Conservation (phyloP, 176 grass and related monocot genomes). For the Carex kokanica region DNA sequence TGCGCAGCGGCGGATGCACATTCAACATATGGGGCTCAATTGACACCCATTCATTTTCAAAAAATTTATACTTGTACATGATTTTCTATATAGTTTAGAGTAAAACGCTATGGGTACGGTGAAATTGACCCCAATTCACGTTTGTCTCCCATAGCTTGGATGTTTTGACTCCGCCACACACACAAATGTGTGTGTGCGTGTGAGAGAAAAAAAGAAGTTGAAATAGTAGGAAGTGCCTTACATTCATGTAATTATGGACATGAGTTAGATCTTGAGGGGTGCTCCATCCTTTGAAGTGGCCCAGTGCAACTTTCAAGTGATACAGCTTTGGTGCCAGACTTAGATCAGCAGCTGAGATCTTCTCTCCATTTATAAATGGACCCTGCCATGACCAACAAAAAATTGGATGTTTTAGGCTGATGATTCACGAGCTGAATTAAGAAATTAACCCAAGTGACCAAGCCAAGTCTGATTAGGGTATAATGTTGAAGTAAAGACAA, state of each 20-base stretch:
- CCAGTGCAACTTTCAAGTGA: constrained; percentile 58
- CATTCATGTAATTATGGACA: constrained; percentile 65
- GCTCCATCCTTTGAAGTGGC: constrained; percentile 84
- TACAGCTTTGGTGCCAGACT: constrained; percentile 78
- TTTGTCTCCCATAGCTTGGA: no score
- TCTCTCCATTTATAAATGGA: constrained; percentile 67
- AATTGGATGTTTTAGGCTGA: background rate
- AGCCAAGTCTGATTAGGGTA: no score
- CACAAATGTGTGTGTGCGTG: no score
- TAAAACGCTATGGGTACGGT: no score
- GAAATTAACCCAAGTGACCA: background rate
- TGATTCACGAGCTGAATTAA: background rate
- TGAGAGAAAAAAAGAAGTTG: background rate
- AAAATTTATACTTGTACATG: no score
- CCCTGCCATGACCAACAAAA: constrained; percentile 42
- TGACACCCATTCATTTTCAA: no score
- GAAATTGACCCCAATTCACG: no score
- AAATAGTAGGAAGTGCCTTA: constrained; percentile 16
- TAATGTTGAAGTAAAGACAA: background rate
- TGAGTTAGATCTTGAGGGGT: constrained; percentile 56
- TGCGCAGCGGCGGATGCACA: no score
- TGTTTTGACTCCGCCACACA: no score
- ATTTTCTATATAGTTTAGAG: no score
- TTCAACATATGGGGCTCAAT: no score
- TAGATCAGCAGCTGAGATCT: constrained; percentile 57